Evolutionary conservation across 176 grass and related monocot species (phyloP).

Genomic region (Tillandsia fasciculata): DNA sequence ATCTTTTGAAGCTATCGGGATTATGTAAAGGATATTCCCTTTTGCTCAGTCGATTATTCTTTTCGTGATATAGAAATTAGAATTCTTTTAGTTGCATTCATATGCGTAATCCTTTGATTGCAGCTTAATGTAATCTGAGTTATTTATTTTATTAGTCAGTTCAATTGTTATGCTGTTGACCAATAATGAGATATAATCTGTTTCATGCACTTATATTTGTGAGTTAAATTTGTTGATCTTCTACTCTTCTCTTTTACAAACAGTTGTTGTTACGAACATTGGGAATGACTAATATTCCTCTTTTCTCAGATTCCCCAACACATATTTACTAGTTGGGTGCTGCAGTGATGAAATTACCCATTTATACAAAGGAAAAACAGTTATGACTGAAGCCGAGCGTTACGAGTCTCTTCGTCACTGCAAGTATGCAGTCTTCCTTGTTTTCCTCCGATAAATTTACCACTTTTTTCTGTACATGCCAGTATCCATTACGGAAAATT

Average conservation of each 20-base stretch:
- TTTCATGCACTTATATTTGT: neutral
- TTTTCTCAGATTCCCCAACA: slow-evolving; percentile 61
- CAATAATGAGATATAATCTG: neutral
- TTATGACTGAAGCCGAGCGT: slow-evolving; percentile 74
- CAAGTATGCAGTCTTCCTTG: slow-evolving; percentile 38
- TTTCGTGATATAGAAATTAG: neutral
- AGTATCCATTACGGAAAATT: no score
- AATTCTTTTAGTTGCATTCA: neutral
- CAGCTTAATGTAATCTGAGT: no score
- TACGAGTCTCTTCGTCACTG: slow-evolving; percentile 93
- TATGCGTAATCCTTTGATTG: neutral
- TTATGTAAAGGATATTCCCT: neutral
- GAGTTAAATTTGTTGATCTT: neutral
- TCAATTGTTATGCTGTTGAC: no score
- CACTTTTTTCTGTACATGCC: neutral
- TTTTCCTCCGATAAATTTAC: neutral
- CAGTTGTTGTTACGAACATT: neutral
- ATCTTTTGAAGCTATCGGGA: neutral
- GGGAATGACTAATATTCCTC: neutral
- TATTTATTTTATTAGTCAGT: no score
- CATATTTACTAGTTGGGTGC: slow-evolving; percentile 70
- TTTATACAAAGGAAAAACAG: slow-evolving; percentile 70
- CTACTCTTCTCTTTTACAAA: neutral
- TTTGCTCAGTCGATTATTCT: neutral
- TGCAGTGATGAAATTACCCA: slow-evolving; percentile 86